These are phyloP conservation scores for Penicillium thymicola DNA, from an alignment of 2,329 filamentous ascomycete genomes.

Conservation along the genomic window DNA sequence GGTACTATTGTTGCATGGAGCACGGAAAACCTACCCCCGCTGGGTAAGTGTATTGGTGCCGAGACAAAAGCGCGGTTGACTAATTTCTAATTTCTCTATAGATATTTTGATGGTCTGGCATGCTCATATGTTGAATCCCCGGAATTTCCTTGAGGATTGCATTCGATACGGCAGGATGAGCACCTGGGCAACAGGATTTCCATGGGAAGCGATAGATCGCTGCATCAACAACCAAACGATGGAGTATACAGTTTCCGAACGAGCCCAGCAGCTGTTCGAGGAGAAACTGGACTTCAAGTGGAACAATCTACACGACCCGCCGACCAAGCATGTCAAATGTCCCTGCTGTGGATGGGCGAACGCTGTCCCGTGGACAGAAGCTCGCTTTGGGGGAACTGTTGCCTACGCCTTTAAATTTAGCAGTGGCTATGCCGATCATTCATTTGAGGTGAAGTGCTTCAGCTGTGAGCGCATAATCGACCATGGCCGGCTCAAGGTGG, in stretches of 20 bases:
- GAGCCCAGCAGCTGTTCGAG: conserved; percentile 18
- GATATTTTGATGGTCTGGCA: conserved; percentile 27
- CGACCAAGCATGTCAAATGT: conserved; percentile 52
- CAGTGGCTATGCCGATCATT: conserved; percentile 34
- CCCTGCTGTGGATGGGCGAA: conserved; percentile 48
- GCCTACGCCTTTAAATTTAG: conserved; percentile 20
- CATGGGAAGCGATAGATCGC: conserved; percentile 17
- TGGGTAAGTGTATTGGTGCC: conserved; percentile 14
- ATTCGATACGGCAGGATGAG: conserved; percentile 24
- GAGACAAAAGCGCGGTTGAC: background rate
- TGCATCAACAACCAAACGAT: conserved; percentile 19
- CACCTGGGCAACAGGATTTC: conserved; percentile 22
- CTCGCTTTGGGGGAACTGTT: conserved; percentile 15
- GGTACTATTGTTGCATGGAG: conserved; percentile 14
- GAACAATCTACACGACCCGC: conserved; percentile 56
- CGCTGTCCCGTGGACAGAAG: conserved; percentile 57
- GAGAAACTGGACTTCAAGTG: conserved; percentile 45
- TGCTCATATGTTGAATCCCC: conserved; percentile 23
- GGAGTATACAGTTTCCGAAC: conserved; percentile 14
- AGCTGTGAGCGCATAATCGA: conserved; percentile 51
- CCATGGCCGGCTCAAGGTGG: conserved; percentile 58
- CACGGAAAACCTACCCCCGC: conserved; percentile 16
- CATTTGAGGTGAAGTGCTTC: conserved; percentile 51
- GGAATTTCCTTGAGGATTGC: conserved; percentile 23
- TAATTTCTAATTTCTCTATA: conserved; percentile 2